These are phyloP conservation scores for Geranium rotundifolium DNA, from an alignment of 345 rosid genomes.

Conservation along the genomic window DNA sequence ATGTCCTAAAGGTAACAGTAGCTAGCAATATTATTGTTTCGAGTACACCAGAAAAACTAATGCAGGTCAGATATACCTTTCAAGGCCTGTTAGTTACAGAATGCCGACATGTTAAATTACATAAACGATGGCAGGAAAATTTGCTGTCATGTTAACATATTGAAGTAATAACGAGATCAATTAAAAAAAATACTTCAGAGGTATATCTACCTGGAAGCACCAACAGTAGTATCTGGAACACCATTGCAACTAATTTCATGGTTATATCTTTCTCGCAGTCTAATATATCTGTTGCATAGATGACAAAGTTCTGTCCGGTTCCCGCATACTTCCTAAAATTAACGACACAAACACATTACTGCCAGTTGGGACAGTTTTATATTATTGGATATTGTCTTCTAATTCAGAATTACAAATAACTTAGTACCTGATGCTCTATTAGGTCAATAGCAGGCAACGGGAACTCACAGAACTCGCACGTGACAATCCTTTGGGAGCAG, in stretches of 20 bases:
- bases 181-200: too few species aligned
- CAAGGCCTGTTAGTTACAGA: too few species aligned
- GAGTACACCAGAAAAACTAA: too few species aligned
- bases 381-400: background rate
- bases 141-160: too few species aligned
- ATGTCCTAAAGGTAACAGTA: too few species aligned
- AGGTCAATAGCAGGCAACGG: slow-evolving; percentile 88
- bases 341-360: slow-evolving; percentile 7
- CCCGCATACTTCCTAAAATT: slow-evolving; percentile 26
- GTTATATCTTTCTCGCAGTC: slow-evolving; percentile 68
- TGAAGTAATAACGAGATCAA: too few species aligned
- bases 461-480: slow-evolving; percentile 93
- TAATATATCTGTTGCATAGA: slow-evolving; percentile 69
- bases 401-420: background rate
- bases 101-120: too few species aligned
- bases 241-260: slow-evolving; percentile 73
- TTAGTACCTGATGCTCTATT: slow-evolving; percentile 83
- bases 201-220: slow-evolving; percentile 66
- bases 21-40: too few species aligned
- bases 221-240: slow-evolving; percentile 37
- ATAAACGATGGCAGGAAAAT: too few species aligned
- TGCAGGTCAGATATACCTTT: too few species aligned
- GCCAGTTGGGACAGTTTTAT: background rate
- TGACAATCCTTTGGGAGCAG: slow-evolving; percentile 86
- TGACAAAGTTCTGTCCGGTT: slow-evolving; percentile 63